Evolutionary conservation across 768 basidiomycete genomes (phyloP), one percentile per base, ranked within the genome.

Genomic region (Tulasnella sp.): DNA sequence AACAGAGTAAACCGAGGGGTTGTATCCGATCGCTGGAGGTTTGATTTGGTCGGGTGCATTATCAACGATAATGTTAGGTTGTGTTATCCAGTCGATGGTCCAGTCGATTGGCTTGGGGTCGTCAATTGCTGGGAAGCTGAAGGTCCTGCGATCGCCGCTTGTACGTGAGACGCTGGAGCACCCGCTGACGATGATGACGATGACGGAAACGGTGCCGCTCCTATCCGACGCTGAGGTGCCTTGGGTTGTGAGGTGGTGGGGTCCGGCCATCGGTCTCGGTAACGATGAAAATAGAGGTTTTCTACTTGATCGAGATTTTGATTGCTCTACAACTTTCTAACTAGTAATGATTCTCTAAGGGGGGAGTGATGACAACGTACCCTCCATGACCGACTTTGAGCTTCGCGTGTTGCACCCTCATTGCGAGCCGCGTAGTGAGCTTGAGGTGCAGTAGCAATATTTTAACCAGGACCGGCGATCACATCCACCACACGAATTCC

Each of bases 271-370:
- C 44, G 68, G 35, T 68, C 32, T 72, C 89, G 87, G 0, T 89
- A 88, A 77, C 89, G 88, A 65, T 87, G 88, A 76, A 91, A 91
- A 81, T 91, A 92, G 9, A 92, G 82, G 76, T 91, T 91, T 78
- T 92, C 90, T 5, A 92, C 90, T 80, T 92, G 90, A 76, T 89
- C 90, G 68, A 92, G 80, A 62, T 84, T 90, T 79, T 92, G 90
- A 73, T 62, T 37, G 69, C 72, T 47, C 62, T 71, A 37, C 44
- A 19, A 62, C 40, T 11, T 40, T 41, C 35, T 22, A 73, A 32
- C 29, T 47, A 64, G 26, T 52, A 52, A 52, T n/a, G n/a, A 3
- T 22, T 52, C 8, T 22, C 9, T 8, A 26, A 22, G 47, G 47
- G 19, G 47, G 6, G 42, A 52, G 34, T 41, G 32, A 64, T 62